These are phyloP conservation scores for Suhomyces faveliae DNA, from an alignment of 805 yeast species.

Conservation along the genomic window DNA sequence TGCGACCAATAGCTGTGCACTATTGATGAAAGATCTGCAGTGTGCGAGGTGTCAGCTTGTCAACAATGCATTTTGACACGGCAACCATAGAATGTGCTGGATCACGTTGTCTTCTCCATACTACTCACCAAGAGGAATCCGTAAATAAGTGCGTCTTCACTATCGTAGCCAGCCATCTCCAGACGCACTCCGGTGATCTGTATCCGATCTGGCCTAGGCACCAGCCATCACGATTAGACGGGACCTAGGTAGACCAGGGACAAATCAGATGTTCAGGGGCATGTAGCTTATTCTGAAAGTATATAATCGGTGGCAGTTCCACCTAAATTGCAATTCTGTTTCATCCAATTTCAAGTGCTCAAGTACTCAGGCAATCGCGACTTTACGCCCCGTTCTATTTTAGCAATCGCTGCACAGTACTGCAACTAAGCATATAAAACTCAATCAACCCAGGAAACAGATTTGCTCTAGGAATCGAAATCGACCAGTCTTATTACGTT, in stretches of 20 bases:
- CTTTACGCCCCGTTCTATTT: background rate
- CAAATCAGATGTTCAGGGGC: background rate
- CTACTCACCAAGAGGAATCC: background rate
- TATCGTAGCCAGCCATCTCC: constrained; percentile 5
- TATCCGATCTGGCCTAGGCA: constrained; percentile 1
- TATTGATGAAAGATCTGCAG: background rate
- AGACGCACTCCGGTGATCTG: background rate
- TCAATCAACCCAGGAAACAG: background rate
- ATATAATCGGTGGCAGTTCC: background rate
- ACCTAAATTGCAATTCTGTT: background rate
- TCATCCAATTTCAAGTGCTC: background rate
- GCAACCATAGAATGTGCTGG: background rate
- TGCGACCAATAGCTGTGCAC: background rate
- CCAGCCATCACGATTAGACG: constrained; percentile 5
- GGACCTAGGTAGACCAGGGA: background rate
- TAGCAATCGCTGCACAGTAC: background rate
- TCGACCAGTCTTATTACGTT: background rate
- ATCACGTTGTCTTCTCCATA: background rate
- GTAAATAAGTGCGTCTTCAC: background rate
- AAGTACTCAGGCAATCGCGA: background rate
- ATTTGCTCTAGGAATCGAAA: background rate
- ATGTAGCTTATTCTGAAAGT: background rate
- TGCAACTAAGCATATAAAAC: background rate
- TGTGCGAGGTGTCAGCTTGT: background rate
- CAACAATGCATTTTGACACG: background rate